phyloP scores from a whole-genome alignment of 768 basidiomycete genomes.

The Suillus tomentosus region DNA sequence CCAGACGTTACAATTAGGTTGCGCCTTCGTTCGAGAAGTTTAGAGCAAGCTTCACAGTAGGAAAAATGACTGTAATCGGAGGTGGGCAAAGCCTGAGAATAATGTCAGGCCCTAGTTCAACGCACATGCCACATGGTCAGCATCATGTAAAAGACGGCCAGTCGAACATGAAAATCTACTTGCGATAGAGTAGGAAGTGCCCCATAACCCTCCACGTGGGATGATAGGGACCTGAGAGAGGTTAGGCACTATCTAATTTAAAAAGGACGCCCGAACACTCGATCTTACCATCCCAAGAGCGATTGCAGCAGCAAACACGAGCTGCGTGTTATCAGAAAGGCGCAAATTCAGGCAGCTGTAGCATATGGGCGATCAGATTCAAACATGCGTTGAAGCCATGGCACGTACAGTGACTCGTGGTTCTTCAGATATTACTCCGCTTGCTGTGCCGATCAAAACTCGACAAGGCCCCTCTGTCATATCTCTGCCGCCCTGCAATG shows the following conservation, averaged over 20 bases:
- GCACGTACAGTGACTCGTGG: neutral
- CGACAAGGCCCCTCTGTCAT: neutral
- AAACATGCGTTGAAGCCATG: neutral
- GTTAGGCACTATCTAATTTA: no score
- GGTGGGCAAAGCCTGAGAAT: no score
- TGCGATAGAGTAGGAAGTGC: neutral
- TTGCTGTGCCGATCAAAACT: neutral
- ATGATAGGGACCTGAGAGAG: neutral
- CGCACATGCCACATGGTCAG: neutral
- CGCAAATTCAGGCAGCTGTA: neutral
- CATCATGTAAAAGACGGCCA: no score
- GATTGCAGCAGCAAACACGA: neutral
- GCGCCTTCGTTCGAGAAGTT: no score
- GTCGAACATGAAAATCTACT: neutral
- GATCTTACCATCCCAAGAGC: neutral
- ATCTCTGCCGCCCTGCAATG: neutral
- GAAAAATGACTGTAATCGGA: no score
- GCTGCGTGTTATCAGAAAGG: neutral
- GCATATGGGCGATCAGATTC: neutral
- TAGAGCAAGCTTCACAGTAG: no score
- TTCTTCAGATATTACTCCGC: neutral
- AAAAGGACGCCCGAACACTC: neutral
- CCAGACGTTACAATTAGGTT: no score
- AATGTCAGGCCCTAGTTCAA: neutral
- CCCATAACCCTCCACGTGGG: neutral